phyloP scores from a whole-genome alignment of 2,329 filamentous ascomycete species.

The Ceratocystis colombiana region DNA sequence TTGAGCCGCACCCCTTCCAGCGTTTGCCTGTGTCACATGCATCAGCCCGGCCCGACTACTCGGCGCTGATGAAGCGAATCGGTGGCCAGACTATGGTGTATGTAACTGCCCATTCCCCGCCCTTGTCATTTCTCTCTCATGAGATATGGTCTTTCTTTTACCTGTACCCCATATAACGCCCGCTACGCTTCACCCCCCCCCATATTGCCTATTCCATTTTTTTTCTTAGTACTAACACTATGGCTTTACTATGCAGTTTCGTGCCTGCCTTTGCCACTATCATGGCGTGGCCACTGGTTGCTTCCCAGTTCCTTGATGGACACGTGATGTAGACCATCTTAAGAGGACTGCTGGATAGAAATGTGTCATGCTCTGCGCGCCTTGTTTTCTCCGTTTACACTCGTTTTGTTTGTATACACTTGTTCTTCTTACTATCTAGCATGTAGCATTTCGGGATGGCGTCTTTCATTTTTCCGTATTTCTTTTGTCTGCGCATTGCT shows the following conservation, averaged over 20 bases:
- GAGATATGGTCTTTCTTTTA: not conserved
- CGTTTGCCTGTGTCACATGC: conserved; percentile 30
- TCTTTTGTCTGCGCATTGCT: not conserved
- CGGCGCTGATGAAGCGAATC: conserved; percentile 31
- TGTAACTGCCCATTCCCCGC: conserved; percentile 26
- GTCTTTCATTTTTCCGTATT: not conserved
- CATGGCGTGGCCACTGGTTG: conserved; percentile 33
- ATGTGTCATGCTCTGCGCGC: not conserved
- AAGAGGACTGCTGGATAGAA: conserved; percentile 8
- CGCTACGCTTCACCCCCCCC: not conserved
- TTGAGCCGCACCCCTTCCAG: conserved; percentile 35
- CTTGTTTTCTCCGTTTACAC: not conserved
- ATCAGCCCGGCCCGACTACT: conserved; percentile 32
- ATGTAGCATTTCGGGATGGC: not conserved
- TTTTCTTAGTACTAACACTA: conserved; percentile 13
- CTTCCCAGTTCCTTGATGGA: conserved; percentile 31
- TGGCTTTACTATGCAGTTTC: conserved; percentile 30
- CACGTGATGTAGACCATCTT: conserved; percentile 27
- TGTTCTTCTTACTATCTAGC: not conserved
- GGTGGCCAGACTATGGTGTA: conserved; percentile 32
- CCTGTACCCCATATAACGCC: not conserved
- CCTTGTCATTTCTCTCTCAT: not conserved
- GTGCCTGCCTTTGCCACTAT: conserved; percentile 32
- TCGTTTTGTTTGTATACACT: no score
- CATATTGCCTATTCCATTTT: not conserved